phyloP scores from a whole-genome alignment of 306 rosid genomes.

The Medicago lupulina region DNA sequence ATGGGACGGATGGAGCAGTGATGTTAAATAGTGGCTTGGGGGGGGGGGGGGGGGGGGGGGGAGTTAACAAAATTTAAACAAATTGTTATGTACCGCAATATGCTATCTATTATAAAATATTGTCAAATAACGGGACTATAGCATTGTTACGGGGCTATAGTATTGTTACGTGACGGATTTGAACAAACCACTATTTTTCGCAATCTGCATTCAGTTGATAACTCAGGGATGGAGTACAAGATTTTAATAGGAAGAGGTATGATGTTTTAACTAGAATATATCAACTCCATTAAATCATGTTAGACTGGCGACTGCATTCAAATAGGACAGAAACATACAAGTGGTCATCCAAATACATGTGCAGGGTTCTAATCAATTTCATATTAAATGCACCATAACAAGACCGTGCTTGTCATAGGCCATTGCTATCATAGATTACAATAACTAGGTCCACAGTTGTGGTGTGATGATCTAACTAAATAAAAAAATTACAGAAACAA shows the following conservation, averaged over 20 bases:
- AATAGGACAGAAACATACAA: slow-evolving; percentile 14
- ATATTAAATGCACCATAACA: slow-evolving; percentile 4
- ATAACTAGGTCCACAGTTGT: slow-evolving; percentile 2
- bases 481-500: not conserved
- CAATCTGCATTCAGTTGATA: not conserved
- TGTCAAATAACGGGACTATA: not conserved
- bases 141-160: not conserved
- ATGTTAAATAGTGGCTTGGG: not conserved
- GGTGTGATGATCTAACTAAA: not conserved
- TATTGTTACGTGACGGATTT: not conserved
- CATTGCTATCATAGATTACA: slow-evolving; percentile 1
- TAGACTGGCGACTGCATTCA: not conserved
- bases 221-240: not conserved
- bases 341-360: slow-evolving; percentile 19
- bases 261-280: slow-evolving; percentile 12
- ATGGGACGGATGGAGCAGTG: not conserved
- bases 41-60: not conserved
- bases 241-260: slow-evolving; percentile 30
- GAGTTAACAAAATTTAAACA: not conserved
- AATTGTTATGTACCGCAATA: not conserved
- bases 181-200: not conserved
- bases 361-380: not conserved
- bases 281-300: slow-evolving; percentile 15
- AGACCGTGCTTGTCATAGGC: not conserved
- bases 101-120: not conserved